phyloP scores from a whole-genome alignment of 179 eudicot genomes.

The Corrigiola litoralis region DNA sequence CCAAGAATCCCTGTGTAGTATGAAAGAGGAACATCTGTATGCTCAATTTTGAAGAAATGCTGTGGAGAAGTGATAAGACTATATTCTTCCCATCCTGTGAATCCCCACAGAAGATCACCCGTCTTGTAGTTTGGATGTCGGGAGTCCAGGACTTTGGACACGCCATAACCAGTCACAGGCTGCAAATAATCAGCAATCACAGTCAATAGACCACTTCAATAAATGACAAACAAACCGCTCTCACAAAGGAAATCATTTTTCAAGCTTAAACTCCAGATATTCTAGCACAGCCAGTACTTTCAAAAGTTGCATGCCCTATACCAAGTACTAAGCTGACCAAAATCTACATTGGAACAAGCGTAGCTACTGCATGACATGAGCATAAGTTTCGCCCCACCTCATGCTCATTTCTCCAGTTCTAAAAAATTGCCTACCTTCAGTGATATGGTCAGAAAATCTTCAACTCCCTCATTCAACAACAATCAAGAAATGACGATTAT shows the following conservation, averaged over 20 bases:
- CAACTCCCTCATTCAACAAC: neutral
- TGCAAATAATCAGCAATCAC: constrained; percentile 18
- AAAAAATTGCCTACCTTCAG: neutral
- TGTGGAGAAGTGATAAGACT: constrained; percentile 31
- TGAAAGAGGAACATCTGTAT: constrained; percentile 59
- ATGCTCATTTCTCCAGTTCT: no score
- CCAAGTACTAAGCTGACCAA: neutral
- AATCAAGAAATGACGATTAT: no score
- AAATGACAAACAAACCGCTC: neutral
- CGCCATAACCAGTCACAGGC: constrained; percentile 57
- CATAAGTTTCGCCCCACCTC: no score
- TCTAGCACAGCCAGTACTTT: neutral
- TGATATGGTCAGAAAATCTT: neutral
- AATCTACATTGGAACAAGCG: neutral
- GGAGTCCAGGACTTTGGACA: constrained; percentile 57
- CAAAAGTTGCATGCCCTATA: neutral
- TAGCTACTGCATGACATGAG: no score
- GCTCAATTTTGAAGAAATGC: constrained; percentile 35
- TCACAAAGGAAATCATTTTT: neutral
- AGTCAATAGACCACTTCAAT: neutral
- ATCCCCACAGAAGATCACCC: constrained; percentile 58
- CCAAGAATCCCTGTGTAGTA: constrained; percentile 76
- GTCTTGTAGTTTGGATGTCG: constrained; percentile 45
- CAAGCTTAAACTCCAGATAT: neutral
- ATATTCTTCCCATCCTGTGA: constrained; percentile 66